Evolutionary conservation across 768 basidiomycete species (phyloP), one percentile per base, ranked within the genome.

Genomic region (Mycena indigotica): DNA sequence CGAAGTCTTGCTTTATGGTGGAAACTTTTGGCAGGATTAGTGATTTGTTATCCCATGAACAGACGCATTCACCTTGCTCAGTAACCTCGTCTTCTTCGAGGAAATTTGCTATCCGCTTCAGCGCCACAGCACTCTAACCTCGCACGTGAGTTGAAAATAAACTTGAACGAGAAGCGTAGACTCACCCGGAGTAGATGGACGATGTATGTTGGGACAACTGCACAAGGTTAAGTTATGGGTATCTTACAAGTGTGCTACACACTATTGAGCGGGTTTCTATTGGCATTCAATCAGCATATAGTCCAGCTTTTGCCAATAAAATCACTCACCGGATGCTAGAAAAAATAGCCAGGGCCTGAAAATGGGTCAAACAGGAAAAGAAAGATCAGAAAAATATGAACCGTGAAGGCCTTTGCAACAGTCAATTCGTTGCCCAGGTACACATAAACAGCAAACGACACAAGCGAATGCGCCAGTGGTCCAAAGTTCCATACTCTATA

Each of bases 341-440:
- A 72, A 95, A 96, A 35, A 95, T 70, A 0, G 91, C 82, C 30
- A 96, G 88, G 0, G 93, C 80, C 83, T 88, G 50, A 3, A 26
- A 44, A 46, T 16, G 4, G 3, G 30, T 50, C 28, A 32, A 58
- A 21, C 28, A 28, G 19, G 25, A 55, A 15, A 17, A 13, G 19
- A 50, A 25, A 5, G 35, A 17, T 35, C 15, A 21, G 41, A 26
- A 6, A 5, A 24, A 25, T 25, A 75, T 84, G 30, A 50, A 87
- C 87, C 32, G 95, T 96, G 69, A 96, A 96, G 0, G 95, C 95
- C 15, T 84, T 80, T 10, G 87, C 79, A 40, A 94, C 80, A 0
- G 91, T 88, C 50, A 98, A 69, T 66, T 89, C 76, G 48, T 93
- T 82, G 1, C 90, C 89, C 64, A 80, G 83, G 57, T 82, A 72